A percentile compares a stretch with the other conserved stretches of the same genome.
These are phyloP conservation scores for Luffa acutangula DNA, from an alignment of 306 rosid species.

Conservation along the genomic window DNA sequence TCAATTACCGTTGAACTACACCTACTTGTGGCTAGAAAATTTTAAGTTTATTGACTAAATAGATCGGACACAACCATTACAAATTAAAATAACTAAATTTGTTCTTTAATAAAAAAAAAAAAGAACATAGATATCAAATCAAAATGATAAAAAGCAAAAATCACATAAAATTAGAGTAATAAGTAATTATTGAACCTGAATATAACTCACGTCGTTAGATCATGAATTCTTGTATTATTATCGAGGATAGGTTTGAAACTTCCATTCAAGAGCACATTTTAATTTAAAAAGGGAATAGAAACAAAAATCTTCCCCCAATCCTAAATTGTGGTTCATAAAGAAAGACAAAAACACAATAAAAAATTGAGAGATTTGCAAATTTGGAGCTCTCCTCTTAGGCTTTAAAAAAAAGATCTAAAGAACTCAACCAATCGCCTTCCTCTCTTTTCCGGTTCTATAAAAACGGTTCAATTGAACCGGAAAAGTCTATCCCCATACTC, in stretches of 20 bases:
- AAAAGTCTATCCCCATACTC: not conserved
- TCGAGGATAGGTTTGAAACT: not conserved
- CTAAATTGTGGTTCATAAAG: not conserved
- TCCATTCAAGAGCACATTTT: not conserved
- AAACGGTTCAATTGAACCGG: not conserved
- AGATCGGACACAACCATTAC: no score
- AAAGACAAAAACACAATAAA: not conserved
- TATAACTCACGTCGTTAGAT: not conserved
- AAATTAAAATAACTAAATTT: no score
- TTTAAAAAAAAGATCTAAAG: not conserved
- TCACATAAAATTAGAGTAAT: no score
- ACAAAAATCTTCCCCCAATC: not conserved
- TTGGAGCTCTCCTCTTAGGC: not conserved
- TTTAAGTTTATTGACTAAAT: no score
- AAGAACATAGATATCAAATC: no score
- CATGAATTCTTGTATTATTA: no score
- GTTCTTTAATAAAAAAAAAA: no score
- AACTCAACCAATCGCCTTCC: not conserved
- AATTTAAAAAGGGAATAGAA: not conserved
- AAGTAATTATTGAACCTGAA: no score
- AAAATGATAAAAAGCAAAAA: no score
- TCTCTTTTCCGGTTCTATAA: not conserved
- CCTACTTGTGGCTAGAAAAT: no score
- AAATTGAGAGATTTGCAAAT: not conserved
- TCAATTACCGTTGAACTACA: no score